Conservation (phyloP, 2,329 filamentous ascomycete genomes). For the Aspergillus fumigatiaffinis region DNA sequence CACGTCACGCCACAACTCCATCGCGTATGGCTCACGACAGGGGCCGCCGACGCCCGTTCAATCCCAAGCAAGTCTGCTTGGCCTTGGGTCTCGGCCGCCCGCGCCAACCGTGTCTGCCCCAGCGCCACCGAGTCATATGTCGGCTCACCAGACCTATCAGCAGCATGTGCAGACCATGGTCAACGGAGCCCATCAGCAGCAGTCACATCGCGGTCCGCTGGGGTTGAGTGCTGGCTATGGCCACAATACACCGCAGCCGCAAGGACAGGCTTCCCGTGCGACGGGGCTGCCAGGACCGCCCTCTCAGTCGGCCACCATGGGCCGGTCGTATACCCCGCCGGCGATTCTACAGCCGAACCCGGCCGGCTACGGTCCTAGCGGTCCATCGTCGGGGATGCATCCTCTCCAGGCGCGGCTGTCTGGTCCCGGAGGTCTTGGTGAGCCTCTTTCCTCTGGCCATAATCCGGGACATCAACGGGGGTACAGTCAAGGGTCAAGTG, state of each 20-base stretch:
- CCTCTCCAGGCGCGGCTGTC: conserved; percentile 26
- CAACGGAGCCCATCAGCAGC: conserved; percentile 32
- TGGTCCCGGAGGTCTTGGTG: conserved; percentile 21
- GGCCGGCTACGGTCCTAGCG: conserved; percentile 24
- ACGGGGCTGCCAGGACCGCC: conserved; percentile 21
- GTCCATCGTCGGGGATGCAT: conserved; percentile 19
- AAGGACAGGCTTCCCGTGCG: conserved; percentile 24
- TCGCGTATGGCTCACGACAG: conserved; percentile 30
- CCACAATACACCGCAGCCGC: conserved; percentile 33
- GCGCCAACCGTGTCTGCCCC: conserved; percentile 15
- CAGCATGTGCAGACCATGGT: conserved; percentile 38
- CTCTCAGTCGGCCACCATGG: conserved; percentile 24
- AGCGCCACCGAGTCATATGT: conserved; percentile 16
- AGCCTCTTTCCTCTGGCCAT: conserved; percentile 17
- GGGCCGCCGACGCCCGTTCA: conserved; percentile 29
- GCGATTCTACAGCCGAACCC: conserved; percentile 28
- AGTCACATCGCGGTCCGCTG: conserved; percentile 30
- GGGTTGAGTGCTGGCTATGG: conserved; percentile 28
- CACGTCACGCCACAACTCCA: conserved; percentile 24
- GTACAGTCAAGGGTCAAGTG: conserved; percentile 35
- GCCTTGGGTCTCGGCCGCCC: conserved; percentile 26
- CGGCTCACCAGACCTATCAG: conserved; percentile 29
- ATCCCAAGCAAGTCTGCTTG: conserved; percentile 26
- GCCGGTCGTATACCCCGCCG: conserved; percentile 40
- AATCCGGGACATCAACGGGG: conserved; percentile 31